Base-by-base conservation (phyloP, 2,329 filamentous ascomycete genomes). In the Lizonia empirigonia region DNA sequence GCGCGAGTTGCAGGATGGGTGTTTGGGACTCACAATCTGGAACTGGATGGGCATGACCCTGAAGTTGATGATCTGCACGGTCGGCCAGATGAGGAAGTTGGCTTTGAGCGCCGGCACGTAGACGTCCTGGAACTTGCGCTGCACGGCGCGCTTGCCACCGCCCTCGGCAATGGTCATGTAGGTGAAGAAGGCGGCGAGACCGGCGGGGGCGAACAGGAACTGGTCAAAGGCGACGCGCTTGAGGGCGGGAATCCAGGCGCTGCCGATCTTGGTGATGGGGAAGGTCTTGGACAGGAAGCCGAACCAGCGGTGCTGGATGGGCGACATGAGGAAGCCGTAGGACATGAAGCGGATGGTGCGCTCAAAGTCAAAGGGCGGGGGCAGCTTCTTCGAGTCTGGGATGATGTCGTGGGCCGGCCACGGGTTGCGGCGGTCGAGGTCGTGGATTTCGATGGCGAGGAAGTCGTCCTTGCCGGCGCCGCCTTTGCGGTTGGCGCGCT, bases 161-260 rank as follows among this genome's bases (percentile, higher is more conserved):
- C 94, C 94, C 76, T 99, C 94, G 10, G 93, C 90, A 13, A 97
- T 76, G 0, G 94, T 97, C 93, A 99, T 97, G 75, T 88, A 93
- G 0, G 90, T 91, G 74, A 97, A 99, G 80, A 99, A 99, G 61
- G 84, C 82, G 12, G 83, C 89, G 49, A 99, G 83, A 77, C 90
- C 91, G 59, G 94, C 83, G 1, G 94, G 94, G 32, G 94, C 91
- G 75, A 97, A 97, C 42, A 96, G 81, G 23, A 97, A 80, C 77
- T 99, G 94, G 73, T 99, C 94, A 65, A 94, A 88, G 7, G 88
- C 89, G 15, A 97, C 91, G 54, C 93, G 84, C 82, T 97, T 96
- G 75, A 97, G 75, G 3, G 91, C 91, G 24, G 91, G 91, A 2
- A 80, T 78, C 40, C 91, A 87, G 2, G 87, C 87, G 63, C 84